Evolutionary conservation across 2,329 filamentous ascomycete species (phyloP), one percentile per base, ranked within the genome.

Genomic region (Aspergillus spinulosporus): DNA sequence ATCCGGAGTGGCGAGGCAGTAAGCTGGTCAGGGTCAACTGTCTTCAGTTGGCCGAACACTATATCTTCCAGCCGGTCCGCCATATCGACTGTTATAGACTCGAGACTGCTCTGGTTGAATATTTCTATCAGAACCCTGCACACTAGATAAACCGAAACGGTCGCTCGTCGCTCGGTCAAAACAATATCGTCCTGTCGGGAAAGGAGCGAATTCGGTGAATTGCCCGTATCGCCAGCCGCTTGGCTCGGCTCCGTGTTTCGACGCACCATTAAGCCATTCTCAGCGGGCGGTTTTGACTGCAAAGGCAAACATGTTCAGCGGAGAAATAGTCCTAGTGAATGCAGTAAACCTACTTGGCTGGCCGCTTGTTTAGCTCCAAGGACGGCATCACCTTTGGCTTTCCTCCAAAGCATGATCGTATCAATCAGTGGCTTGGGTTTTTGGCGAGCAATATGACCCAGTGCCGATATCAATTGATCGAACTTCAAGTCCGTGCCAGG

Each of bases 351-450:
- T 66, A 74, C 69, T 58, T 68, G 71, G 52, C 59, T 68, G 21
- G 63, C 63, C 56, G 66, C 66, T 47, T 78, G 76, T 51, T 78
- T 77, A 29, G 88, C 87, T 61, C 88, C 84, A 64, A 85, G 88
- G 29, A 92, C 92, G 21, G 88, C 86, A 73, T 97, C 93, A 62
- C 92, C 96, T 77, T 97, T 97, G 62, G 86, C 90, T 74, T 97
- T 97, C 54, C 94, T 87, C 94, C 94, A 99, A 32, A 96, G 83
- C 90, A 99, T 99, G 72, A 99, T 92, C 15, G 90, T 92, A 73
- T 99, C 94, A 67, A 99, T 97, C 50, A 99, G 77, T 4, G 92
- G 90, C 71, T 96, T 97, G 4, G 95, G 95, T 69, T 95, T 96
- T 63, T 92, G 89, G 57, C 91, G 89, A 52, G 93, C 91, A 68